Evolutionary conservation across 768 basidiomycete genomes (phyloP).

Genomic region (Tulasnella sp.): DNA sequence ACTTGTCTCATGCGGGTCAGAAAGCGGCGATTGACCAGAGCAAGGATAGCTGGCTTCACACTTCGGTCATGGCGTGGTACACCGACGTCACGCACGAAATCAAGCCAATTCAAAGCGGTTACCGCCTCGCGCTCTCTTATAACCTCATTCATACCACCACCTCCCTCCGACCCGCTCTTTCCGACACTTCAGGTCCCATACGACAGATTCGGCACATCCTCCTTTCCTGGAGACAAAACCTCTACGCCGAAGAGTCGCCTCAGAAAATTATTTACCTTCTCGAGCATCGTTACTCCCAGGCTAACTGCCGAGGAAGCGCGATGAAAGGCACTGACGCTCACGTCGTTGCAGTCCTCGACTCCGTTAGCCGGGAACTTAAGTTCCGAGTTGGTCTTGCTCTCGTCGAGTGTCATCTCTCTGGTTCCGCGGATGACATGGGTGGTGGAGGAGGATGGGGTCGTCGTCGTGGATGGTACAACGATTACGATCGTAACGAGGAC

Average conservation of each 20-base stretch:
- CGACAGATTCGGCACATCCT: conserved; percentile 45
- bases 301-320: conserved; percentile 41
- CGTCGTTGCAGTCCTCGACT: conserved; percentile 43
- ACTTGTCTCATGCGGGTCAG: conserved; percentile 48
- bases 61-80: conserved; percentile 55
- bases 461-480: conserved; percentile 5
- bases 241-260: conserved; percentile 36
- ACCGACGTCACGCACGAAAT: conserved; percentile 58
- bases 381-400: conserved; percentile 48
- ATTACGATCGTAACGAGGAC: conserved; percentile 38
- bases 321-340: conserved; percentile 50
- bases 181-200: conserved; percentile 40
- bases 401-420: conserved; percentile 41
- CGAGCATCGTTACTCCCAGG: conserved; percentile 45
- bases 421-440: conserved; percentile 6
- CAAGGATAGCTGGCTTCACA: conserved; percentile 43
- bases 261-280: conserved; percentile 45
- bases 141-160: conserved; percentile 52
- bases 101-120: conserved; percentile 54
- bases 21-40: conserved; percentile 48
- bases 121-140: conserved; percentile 56
- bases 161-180: conserved; percentile 41
- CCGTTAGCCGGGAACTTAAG: conserved; percentile 45
- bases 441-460: no score
- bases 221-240: conserved; percentile 45